Evolutionary conservation across 2,329 filamentous ascomycete species (phyloP).

Genomic region (Coniochaeta sp.): DNA sequence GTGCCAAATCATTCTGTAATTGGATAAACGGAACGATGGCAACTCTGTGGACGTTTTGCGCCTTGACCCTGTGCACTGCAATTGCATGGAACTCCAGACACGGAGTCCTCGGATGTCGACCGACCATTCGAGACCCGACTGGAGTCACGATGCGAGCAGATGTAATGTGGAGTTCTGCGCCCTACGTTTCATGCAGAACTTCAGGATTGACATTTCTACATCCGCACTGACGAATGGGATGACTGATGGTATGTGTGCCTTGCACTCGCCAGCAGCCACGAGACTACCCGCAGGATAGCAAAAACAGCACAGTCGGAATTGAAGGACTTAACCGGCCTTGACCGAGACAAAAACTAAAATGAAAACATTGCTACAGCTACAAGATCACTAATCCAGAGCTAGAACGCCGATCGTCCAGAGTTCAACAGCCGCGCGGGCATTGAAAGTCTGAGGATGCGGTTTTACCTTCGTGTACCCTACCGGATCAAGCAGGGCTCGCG

Average conservation of each 20-base stretch:
- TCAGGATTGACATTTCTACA: background rate
- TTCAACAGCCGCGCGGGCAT: background rate
- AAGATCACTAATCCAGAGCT: background rate
- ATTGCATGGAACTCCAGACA: background rate
- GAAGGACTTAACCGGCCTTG: background rate
- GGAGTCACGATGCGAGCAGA: background rate
- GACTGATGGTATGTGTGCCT: too few relatives aligned
- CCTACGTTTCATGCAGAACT: background rate
- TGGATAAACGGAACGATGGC: background rate
- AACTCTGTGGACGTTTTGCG: background rate
- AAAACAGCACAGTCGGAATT: background rate
- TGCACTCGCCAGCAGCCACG: background rate
- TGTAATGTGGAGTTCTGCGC: background rate
- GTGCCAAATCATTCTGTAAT: background rate
- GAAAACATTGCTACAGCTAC: background rate
- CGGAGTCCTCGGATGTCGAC: background rate
- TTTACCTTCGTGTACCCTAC: background rate
- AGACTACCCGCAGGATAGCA: background rate
- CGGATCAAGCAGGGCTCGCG: background rate
- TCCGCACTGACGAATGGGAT: background rate
- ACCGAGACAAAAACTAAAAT: background rate
- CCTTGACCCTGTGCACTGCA: background rate
- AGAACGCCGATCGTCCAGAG: background rate
- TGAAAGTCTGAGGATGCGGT: background rate
- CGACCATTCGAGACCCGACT: background rate